Evolutionary conservation across 306 rosid genomes (phyloP), one percentile per base, ranked within the genome.

Genomic region (Echinosophora koreensis): DNA sequence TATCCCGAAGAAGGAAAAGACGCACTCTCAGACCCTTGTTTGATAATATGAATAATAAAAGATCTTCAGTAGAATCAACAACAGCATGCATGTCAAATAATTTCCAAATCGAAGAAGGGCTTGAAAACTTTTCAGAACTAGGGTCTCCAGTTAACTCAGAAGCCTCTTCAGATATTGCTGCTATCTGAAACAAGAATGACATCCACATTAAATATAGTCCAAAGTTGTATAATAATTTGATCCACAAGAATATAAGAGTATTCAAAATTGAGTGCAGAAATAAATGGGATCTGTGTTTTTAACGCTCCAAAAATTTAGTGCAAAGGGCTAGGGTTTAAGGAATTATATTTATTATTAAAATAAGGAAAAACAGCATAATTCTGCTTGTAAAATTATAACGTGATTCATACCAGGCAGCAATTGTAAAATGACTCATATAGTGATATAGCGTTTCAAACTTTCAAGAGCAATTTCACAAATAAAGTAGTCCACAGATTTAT

Each of bases 101-200:
- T 80, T 90, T 92, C 97, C 94, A 88, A 72, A 89, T 87, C 14
- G 87, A 78, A 56, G 92, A 89, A 56, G 92, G 89, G 65, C 84
- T 84, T 13, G 90, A 82, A 42, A 49, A 18, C 50, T 78, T 83
- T 38, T 86, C 90, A 79, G 82, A 66, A 84, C 69, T 62, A 44
- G 89, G 73, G 66, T 87, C 95, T 66, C 39, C 89, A 72, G 79
- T 84, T 30, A 77, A 78, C 73, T 89, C 92, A 49, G 97, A 86
- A 80, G 97, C 89, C 89, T 95, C 97, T 86, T 92, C 96, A 52
- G 99, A 95, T 86, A 95, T 92, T 50, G 97, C 97, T 74, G 90
- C 91, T 76, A 92, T 81, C 99, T 90, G 92, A 81, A 87, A 88
- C 76, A 78, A 81, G 61, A 83, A 62, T 75, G 64, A 32, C 69